These are phyloP conservation scores for Dactylellina sp. DNA, from an alignment of 2,329 filamentous ascomycete species.

Conservation along the genomic window DNA sequence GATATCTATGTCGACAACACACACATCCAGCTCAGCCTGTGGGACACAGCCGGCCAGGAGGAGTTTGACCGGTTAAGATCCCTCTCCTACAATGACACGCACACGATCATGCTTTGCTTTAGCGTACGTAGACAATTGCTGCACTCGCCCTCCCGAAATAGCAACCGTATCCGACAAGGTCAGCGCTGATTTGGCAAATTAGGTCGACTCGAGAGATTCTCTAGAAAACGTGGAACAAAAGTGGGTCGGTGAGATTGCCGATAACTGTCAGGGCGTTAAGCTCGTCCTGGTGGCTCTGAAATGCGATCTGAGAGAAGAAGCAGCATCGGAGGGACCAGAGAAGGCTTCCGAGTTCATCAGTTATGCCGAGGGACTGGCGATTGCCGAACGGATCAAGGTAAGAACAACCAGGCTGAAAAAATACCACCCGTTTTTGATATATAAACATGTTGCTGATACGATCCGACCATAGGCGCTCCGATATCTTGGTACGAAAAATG, in stretches of 20 bases:
- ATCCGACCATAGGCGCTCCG: slow-evolving; percentile 75
- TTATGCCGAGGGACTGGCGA: slow-evolving; percentile 60
- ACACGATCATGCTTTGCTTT: slow-evolving; percentile 99
- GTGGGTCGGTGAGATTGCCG: slow-evolving; percentile 97
- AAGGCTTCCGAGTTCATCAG: slow-evolving; percentile 66
- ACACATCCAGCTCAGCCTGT: slow-evolving; percentile 95
- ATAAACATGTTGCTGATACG: background rate
- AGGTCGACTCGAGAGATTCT: slow-evolving; percentile 92
- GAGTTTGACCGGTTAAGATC: slow-evolving; percentile 97
- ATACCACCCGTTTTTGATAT: too few species aligned
- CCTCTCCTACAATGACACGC: slow-evolving; percentile 96
- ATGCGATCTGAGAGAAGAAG: slow-evolving; percentile 88
- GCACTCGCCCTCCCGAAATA: background rate
- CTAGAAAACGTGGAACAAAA: slow-evolving; percentile 99
- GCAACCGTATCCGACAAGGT: slow-evolving; percentile 13
- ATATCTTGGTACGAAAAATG: slow-evolving; percentile 75
- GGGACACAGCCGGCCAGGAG: slow-evolving; percentile 98
- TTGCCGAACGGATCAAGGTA: slow-evolving; percentile 61
- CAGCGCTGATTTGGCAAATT: slow-evolving; percentile 17
- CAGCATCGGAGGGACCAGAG: slow-evolving; percentile 73
- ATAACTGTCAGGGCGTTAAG: slow-evolving; percentile 96
- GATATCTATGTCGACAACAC: slow-evolving; percentile 98
- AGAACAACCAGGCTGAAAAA: too few species aligned
- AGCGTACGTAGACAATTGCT: slow-evolving; percentile 68
- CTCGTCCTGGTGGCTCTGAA: slow-evolving; percentile 95